A percentile compares a stretch with the other conserved stretches of the same genome.
These are phyloP conservation scores for Tricholomella constricta DNA, from an alignment of 768 basidiomycete species.

Conservation along the genomic window DNA sequence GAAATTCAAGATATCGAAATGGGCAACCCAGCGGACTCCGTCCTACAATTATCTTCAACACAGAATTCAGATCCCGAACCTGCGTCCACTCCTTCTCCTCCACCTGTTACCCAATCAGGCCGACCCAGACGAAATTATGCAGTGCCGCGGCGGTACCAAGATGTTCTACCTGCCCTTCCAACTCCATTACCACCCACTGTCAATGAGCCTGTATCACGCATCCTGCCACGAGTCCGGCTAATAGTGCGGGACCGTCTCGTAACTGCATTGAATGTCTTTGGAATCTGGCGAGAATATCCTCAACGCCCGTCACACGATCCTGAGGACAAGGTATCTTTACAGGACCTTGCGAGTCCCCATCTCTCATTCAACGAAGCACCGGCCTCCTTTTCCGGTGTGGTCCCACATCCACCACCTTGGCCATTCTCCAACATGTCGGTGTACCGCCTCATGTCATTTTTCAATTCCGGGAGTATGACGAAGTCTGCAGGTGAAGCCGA, in stretches of 20 bases:
- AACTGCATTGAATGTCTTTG: conserved; percentile 22
- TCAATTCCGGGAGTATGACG: conserved; percentile 18
- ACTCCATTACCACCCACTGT: background rate
- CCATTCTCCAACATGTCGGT: conserved; percentile 18
- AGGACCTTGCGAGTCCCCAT: conserved; percentile 11
- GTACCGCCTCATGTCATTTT: conserved; percentile 24
- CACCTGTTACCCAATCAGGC: conserved; percentile 15
- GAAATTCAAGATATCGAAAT: background rate
- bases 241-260: conserved; percentile 18
- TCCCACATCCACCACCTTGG: conserved; percentile 12
- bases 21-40: no score
- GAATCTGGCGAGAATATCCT: conserved; percentile 22
- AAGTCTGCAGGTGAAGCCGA: conserved; percentile 19
- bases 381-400: background rate
- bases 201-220: background rate
- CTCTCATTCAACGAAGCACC: background rate
- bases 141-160: conserved; percentile 13
- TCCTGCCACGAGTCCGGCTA: conserved; percentile 14
- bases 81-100: conserved; percentile 8
- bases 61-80: conserved; percentile 1
- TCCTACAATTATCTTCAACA: no score
- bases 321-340: conserved; percentile 10
- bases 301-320: conserved; percentile 28
- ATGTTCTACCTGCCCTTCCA: conserved; percentile 14
- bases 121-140: conserved; percentile 14